A percentile compares a stretch with the other conserved stretches of the same genome.
phyloP scores from a whole-genome alignment of 305 asterid genomes.

The Rubia balearica region DNA sequence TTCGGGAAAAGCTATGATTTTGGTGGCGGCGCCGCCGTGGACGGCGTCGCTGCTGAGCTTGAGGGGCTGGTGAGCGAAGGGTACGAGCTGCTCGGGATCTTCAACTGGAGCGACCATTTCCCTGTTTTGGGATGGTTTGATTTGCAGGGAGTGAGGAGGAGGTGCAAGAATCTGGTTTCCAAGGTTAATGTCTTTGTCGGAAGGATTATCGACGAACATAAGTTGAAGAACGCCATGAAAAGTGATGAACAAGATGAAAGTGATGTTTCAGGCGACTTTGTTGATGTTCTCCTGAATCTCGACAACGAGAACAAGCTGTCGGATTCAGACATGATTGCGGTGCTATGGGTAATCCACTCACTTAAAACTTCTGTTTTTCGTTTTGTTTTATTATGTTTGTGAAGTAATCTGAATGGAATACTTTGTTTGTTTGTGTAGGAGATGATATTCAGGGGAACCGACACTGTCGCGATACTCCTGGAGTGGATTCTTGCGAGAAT shows the following conservation, averaged over 20 bases:
- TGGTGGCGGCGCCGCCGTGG: neutral
- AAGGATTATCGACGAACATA: slow-evolving; percentile 51
- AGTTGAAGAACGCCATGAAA: slow-evolving; percentile 24
- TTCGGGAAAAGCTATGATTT: slow-evolving; percentile 55
- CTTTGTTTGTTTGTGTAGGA: slow-evolving; percentile 33
- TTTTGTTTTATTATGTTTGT: neutral
- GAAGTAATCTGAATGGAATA: neutral
- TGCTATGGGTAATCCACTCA: slow-evolving; percentile 53
- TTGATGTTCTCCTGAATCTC: slow-evolving; percentile 66
- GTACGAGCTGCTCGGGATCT: slow-evolving; percentile 50
- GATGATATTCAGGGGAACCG: slow-evolving; percentile 75
- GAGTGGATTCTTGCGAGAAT: slow-evolving; percentile 90
- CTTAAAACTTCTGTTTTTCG: neutral
- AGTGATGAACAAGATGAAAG: neutral
- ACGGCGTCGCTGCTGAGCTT: slow-evolving; percentile 26
- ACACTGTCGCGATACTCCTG: slow-evolving; percentile 62
- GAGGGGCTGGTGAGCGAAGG: slow-evolving; percentile 62
- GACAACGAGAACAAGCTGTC: slow-evolving; percentile 47
- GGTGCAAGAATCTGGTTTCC: slow-evolving; percentile 37
- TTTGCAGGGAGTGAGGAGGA: slow-evolving; percentile 57
- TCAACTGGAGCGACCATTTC: slow-evolving; percentile 79
- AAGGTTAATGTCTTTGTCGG: slow-evolving; percentile 52
- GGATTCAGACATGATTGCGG: slow-evolving; percentile 72
- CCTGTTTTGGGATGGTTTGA: slow-evolving; percentile 63
- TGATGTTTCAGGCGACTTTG: slow-evolving; percentile 40